Percentiles rank a stretch among this genome's conserved stretches.
phyloP scores from a whole-genome alignment of 2,329 filamentous ascomycete genomes.

The Aureobasidium sp. region DNA sequence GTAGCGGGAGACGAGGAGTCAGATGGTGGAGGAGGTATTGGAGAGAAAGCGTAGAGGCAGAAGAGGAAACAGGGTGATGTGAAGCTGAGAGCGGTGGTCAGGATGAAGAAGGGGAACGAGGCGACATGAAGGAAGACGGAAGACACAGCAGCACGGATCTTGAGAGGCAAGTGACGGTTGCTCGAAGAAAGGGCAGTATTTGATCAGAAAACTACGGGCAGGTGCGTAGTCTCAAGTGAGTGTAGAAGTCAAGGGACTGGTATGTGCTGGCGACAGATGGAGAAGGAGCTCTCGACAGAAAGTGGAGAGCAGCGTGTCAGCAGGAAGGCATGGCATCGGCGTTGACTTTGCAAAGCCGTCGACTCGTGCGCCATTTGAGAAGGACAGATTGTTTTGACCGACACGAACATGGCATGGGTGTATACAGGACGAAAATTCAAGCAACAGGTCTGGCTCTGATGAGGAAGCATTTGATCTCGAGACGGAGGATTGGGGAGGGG shows the following conservation, averaged over 20 bases:
- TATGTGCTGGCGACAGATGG: not conserved
- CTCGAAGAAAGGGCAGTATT: not conserved
- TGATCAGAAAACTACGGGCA: not conserved
- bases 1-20: not conserved
- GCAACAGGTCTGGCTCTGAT: not conserved
- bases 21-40: not conserved
- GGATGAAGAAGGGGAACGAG: not conserved
- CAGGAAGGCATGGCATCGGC: not conserved
- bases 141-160: not conserved
- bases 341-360: not conserved
- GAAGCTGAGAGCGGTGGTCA: not conserved
- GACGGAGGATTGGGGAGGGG: not conserved
- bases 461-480: not conserved
- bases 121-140: not conserved
- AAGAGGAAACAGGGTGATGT: not conserved
- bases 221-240: not conserved
- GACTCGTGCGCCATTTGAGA: not conserved
- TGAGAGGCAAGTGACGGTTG: not conserved
- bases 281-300: not conserved
- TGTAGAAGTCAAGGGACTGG: not conserved
- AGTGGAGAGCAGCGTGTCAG: constrained; percentile 13
- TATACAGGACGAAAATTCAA: not conserved
- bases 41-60: not conserved
- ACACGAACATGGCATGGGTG: not conserved
- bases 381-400: not conserved